Evolutionary conservation across 805 yeast genomes (phyloP).

Genomic region (Phaffomyces thermotolerans): DNA sequence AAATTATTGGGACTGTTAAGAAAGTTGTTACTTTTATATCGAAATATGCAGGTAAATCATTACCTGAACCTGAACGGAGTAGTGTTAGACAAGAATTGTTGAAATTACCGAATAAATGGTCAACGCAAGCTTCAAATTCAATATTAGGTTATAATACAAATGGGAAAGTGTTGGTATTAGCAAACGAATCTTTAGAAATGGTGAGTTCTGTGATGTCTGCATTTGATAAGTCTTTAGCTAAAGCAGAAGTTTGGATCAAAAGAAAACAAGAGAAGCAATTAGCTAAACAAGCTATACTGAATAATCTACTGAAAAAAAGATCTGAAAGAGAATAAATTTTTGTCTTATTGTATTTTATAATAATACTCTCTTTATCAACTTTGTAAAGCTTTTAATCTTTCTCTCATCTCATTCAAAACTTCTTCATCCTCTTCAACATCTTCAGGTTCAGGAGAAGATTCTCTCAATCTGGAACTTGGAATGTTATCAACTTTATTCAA

Average conservation of each 20-base stretch:
- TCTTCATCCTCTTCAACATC: conserved; percentile 61
- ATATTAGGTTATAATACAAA: conserved; percentile 34
- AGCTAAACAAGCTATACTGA: conserved; percentile 24
- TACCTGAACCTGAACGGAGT: conserved; percentile 72
- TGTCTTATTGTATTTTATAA: background rate
- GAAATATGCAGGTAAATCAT: conserved; percentile 67
- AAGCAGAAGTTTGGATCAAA: conserved; percentile 80
- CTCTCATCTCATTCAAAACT: conserved; percentile 79
- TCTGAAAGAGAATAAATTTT: conserved; percentile 1
- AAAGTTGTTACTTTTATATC: conserved; percentile 83
- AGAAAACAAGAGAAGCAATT: conserved; percentile 33
- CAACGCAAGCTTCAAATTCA: conserved; percentile 28
- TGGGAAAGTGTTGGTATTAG: conserved; percentile 70
- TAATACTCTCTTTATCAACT: conserved; percentile 27
- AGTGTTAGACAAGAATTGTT: conserved; percentile 75
- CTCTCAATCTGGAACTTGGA: conserved; percentile 25
- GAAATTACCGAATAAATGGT: conserved; percentile 69
- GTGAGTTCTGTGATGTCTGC: conserved; percentile 74
- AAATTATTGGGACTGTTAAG: conserved; percentile 81
- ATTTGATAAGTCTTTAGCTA: conserved; percentile 75
- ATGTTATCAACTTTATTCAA: conserved; percentile 30
- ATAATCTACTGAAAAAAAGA: conserved; percentile 14
- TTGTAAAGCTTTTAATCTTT: conserved; percentile 79
- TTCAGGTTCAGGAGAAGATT: conserved; percentile 40
- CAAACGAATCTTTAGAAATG: conserved; percentile 83